These are phyloP conservation scores for Orbilia quercus DNA, from an alignment of 2,329 filamentous ascomycete species.

Conservation along the genomic window DNA sequence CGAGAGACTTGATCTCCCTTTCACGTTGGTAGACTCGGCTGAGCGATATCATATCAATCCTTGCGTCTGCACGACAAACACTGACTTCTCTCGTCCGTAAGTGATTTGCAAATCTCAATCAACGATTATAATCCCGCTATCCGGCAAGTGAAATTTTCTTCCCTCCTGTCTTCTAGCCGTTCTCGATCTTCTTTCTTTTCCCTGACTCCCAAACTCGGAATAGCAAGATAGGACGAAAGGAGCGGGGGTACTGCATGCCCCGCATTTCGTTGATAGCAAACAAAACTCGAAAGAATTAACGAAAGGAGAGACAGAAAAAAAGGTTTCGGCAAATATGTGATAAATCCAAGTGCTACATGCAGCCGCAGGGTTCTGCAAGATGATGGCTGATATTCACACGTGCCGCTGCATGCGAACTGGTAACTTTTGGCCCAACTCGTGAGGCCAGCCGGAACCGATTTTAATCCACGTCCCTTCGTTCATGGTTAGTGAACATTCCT, in stretches of 20 bases:
- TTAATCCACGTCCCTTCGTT: conserved; percentile 14
- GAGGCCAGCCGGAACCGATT: no score
- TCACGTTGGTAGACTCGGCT: background rate
- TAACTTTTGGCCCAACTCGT: conserved; percentile 20
- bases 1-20: background rate
- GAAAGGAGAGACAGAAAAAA: conserved; percentile 5
- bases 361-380: conserved; percentile 54
- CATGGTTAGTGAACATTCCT: conserved; percentile 31
- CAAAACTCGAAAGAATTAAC: no score
- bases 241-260: conserved; percentile 38
- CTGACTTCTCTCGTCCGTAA: background rate
- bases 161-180: conserved; percentile 13
- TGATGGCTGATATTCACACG: conserved; percentile 53
- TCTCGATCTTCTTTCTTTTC: conserved; percentile 14
- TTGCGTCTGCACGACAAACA: background rate
- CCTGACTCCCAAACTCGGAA: background rate
- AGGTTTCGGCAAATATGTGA: conserved; percentile 44
- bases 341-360: conserved; percentile 38
- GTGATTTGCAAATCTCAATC: background rate
- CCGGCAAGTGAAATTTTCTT: background rate
- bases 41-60: background rate
- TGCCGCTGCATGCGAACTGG: conserved; percentile 53
- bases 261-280: conserved; percentile 46
- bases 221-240: conserved; percentile 11
- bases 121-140: conserved; percentile 2